A percentile compares a stretch with the other conserved stretches of the same genome.
These are phyloP conservation scores for Blastobotrys elegans DNA, from an alignment of 1,139 yeast genomes.

Conservation along the genomic window DNA sequence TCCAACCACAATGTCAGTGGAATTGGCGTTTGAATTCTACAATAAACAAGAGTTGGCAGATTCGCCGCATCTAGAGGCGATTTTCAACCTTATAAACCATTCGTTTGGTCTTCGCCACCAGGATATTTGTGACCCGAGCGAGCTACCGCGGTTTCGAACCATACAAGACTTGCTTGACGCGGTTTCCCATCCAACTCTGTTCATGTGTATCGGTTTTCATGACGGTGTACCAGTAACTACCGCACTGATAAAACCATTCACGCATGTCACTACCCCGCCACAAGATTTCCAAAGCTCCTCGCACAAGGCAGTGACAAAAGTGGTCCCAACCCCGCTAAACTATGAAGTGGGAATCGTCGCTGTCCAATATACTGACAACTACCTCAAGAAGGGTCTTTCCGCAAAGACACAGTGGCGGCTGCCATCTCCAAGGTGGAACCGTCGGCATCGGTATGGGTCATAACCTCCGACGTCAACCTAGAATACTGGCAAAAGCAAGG, in stretches of 20 bases:
- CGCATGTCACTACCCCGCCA: neutral
- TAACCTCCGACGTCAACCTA: neutral
- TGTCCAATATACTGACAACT: neutral
- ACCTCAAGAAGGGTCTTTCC: neutral
- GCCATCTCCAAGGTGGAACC: neutral
- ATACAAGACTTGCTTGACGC: neutral
- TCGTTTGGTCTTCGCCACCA: neutral
- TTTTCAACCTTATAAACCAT: neutral
- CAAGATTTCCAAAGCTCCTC: neutral
- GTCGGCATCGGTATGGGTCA: slow-evolving; percentile 4
- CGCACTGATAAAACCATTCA: neutral
- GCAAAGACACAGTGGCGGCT: neutral
- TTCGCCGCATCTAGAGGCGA: neutral
- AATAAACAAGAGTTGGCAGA: neutral
- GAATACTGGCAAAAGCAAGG: slow-evolving; percentile 8
- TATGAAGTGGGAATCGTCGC: slow-evolving; percentile 2
- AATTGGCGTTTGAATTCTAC: neutral
- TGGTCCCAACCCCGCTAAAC: neutral
- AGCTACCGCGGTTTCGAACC: neutral
- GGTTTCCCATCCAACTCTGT: neutral
- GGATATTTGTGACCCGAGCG: too few species aligned
- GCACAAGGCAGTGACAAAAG: neutral
- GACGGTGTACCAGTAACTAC: slow-evolving; percentile 1
- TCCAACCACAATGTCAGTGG: neutral
- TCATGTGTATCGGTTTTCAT: neutral